Evolutionary conservation across 495 filamentous ascomycete species (phyloP).

Genomic region (Delitschia confertaspora): DNA sequence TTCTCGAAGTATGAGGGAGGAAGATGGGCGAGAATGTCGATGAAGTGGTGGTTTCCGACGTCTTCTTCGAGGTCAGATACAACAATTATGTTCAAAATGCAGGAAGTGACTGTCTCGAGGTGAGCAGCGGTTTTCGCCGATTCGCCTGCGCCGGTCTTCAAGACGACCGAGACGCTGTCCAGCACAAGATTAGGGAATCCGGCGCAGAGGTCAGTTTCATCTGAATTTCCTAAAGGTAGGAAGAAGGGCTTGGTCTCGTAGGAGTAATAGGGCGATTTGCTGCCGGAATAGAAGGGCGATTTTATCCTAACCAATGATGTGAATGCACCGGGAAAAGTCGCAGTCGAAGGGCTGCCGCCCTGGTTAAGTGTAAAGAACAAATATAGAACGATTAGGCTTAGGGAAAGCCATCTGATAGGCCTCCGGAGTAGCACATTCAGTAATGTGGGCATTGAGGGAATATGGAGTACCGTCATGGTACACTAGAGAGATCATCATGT

Average conservation of each 20-base stretch:
- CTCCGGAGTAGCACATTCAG: no score
- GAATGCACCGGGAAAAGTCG: no score
- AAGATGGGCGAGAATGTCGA: slow-evolving; percentile 38
- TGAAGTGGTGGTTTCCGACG: slow-evolving; percentile 32
- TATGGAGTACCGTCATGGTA: no score
- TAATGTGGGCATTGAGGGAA: no score
- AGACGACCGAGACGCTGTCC: slow-evolving; percentile 34
- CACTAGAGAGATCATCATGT: no score
- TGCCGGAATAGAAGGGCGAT: no score
- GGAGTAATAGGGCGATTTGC: slow-evolving; percentile 1
- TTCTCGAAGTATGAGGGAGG: slow-evolving; percentile 29
- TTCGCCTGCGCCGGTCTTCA: slow-evolving; percentile 39
- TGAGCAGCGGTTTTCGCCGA: slow-evolving; percentile 31
- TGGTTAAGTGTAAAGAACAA: no score
- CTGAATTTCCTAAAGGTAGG: slow-evolving; percentile 9
- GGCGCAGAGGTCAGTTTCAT: slow-evolving; percentile 28
- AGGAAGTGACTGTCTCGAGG: slow-evolving; percentile 35
- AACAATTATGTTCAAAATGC: slow-evolving; percentile 39
- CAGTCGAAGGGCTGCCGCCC: no score
- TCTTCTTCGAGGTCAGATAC: slow-evolving; percentile 43
- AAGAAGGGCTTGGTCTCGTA: slow-evolving; percentile 17
- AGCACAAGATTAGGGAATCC: slow-evolving; percentile 35
- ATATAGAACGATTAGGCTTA: no score
- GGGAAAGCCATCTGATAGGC: no score
- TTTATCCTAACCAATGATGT: no score